Conservation (phyloP, 2,329 filamentous ascomycete genomes). For the Zymoseptoria passerinii region DNA sequence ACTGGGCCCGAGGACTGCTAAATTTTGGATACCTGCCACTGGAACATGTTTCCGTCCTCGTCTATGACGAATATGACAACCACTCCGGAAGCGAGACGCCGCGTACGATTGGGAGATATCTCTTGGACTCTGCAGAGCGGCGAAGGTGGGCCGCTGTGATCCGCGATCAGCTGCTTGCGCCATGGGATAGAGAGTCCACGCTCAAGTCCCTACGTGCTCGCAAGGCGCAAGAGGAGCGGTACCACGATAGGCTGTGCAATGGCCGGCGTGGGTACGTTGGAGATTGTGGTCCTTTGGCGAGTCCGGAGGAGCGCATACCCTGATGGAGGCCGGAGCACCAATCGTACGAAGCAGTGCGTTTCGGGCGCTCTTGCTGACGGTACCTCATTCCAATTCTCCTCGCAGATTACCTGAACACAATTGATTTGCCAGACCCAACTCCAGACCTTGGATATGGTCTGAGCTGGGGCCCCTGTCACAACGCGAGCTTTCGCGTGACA, state of each 20-base stretch:
- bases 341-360: too few species aligned
- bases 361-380: too few species aligned
- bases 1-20: neutral
- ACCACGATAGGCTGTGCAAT: neutral
- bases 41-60: neutral
- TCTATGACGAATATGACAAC: neutral
- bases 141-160: neutral
- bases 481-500: neutral
- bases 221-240: neutral
- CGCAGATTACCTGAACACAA: too few species aligned
- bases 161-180: neutral
- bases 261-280: neutral
- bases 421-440: too few species aligned
- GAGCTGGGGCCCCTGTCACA: too few species aligned
- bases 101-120: neutral
- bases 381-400: too few species aligned
- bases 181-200: neutral
- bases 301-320: neutral
- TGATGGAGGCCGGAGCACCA: too few species aligned
- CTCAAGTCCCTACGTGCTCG: neutral
- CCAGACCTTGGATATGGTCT: too few species aligned
- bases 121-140: neutral
- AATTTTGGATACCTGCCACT: neutral
- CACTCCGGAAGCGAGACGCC: neutral
- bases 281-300: neutral